Conservation (phyloP, 116 monocot genomes). For the Iris pallida region DNA sequence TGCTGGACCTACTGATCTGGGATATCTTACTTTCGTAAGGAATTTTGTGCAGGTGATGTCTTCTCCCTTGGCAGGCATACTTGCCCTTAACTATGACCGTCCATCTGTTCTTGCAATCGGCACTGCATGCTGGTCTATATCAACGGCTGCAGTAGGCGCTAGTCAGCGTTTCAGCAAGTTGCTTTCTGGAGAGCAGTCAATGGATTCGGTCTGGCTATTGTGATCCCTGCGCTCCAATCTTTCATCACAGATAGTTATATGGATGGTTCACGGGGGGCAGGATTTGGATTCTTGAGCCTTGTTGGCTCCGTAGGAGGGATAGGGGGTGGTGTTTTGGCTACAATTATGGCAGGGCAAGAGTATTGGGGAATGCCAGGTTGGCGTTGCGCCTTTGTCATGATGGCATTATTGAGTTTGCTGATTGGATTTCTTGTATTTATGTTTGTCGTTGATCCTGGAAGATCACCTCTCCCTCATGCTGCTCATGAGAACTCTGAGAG, state of each 20-base stretch:
- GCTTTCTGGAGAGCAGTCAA: constrained; percentile 79
- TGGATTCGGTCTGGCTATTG: constrained; percentile 79
- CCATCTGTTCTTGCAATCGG: constrained; percentile 70
- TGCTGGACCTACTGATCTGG: constrained; percentile 75
- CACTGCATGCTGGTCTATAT: constrained; percentile 75
- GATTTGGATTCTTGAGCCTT: no score
- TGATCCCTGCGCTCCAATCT: no score
- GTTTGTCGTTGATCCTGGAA: constrained; percentile 72
- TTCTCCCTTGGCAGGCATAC: constrained; percentile 80
- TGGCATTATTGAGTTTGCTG: constrained; percentile 61
- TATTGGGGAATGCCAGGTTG: constrained; percentile 76
- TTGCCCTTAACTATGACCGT: constrained; percentile 74
- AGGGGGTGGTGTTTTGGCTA: no score
- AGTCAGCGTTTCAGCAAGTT: constrained; percentile 53
- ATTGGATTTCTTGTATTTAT: constrained; percentile 65
- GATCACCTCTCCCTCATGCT: constrained; percentile 18
- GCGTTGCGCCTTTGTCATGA: constrained; percentile 75
- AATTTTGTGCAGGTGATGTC: constrained; percentile 74
- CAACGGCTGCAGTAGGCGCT: constrained; percentile 78
- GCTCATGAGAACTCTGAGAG: constrained; percentile 33
- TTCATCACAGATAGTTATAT: no score
- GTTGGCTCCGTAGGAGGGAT: no score
- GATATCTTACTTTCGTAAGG: constrained; percentile 79
- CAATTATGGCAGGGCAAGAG: constrained; percentile 77
- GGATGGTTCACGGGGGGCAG: no score